Conservation (phyloP, 495 filamentous ascomycete genomes). For the Astrothelium macrocarpum region DNA sequence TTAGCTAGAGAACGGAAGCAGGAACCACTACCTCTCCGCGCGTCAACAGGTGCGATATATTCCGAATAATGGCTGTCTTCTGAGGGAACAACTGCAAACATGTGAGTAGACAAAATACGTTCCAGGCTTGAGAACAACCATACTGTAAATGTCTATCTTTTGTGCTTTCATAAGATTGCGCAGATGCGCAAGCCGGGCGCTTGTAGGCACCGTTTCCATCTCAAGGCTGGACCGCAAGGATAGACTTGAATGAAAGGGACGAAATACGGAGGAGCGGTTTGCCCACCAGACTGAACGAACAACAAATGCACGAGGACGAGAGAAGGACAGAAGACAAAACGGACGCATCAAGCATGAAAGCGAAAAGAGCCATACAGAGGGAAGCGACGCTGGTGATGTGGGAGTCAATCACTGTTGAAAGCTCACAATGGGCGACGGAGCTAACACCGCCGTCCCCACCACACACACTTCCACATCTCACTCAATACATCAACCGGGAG, state of each 20-base stretch:
- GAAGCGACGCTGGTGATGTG: neutral
- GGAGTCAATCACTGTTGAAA: no score
- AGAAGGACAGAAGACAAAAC: neutral
- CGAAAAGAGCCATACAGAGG: neutral
- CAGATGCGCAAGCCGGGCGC: conserved; percentile 62
- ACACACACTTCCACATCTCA: neutral
- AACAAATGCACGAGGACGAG: neutral
- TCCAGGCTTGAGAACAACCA: conserved; percentile 18
- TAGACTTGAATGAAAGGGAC: neutral
- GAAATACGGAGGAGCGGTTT: neutral
- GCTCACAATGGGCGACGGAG: no score
- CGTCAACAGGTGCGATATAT: conserved; percentile 93
- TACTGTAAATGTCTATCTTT: conserved; percentile 92
- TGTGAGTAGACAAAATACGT: conserved; percentile 16
- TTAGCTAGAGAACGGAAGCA: neutral
- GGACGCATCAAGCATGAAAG: neutral
- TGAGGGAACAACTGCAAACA: conserved; percentile 70
- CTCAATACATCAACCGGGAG: neutral
- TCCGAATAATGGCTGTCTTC: conserved; percentile 98
- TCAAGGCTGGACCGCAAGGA: conserved; percentile 34
- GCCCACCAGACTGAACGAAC: neutral
- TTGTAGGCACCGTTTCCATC: conserved; percentile 82
- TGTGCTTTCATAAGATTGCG: conserved; percentile 80
- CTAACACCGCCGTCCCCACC: neutral
- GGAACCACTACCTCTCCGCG: conserved; percentile 57